Evolutionary conservation across 2,329 filamentous ascomycete genomes (phyloP).

Genomic region (Aureobasidium subglaciale): DNA sequence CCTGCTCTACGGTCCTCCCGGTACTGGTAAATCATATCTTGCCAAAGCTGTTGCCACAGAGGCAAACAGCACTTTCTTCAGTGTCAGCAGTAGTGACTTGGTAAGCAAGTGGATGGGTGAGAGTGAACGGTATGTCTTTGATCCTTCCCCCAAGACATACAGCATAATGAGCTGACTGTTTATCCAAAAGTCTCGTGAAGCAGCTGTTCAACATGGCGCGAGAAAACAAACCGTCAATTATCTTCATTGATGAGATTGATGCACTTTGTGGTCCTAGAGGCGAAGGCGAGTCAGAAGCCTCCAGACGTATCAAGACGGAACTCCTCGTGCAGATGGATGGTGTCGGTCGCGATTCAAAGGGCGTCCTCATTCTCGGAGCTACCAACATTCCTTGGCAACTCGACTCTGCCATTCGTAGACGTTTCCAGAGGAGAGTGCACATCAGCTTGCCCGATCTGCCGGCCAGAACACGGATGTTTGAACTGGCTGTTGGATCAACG

Average conservation of each 20-base stretch:
- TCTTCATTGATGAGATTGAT: slow-evolving; percentile 98
- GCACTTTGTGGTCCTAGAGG: slow-evolving; percentile 86
- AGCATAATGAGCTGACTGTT: neutral
- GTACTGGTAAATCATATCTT: slow-evolving; percentile 95
- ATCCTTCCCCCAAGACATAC: neutral
- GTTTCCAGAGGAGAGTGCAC: slow-evolving; percentile 93
- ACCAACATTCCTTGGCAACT: slow-evolving; percentile 99
- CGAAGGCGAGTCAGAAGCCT: slow-evolving; percentile 96
- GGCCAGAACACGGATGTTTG: slow-evolving; percentile 90
- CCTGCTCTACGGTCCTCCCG: slow-evolving; percentile 87
- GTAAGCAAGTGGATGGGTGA: slow-evolving; percentile 99
- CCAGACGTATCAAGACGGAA: slow-evolving; percentile 95
- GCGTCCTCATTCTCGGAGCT: slow-evolving; percentile 87
- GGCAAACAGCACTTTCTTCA: slow-evolving; percentile 98
- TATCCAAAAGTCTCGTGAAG: slow-evolving; percentile 68
- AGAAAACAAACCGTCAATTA: slow-evolving; percentile 85
- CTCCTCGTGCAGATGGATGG: slow-evolving; percentile 99
- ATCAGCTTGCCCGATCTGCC: slow-evolving; percentile 85
- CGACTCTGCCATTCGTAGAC: slow-evolving; percentile 87
- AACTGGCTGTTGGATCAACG: slow-evolving; percentile 86
- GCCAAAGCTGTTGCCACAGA: slow-evolving; percentile 97
- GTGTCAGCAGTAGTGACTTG: slow-evolving; percentile 91
- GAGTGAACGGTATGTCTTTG: slow-evolving; percentile 69
- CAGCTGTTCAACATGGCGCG: slow-evolving; percentile 95
- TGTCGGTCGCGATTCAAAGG: slow-evolving; percentile 90